Conservation (phyloP, 1,139 yeast species). For the Blastobotrys niveus region DNA sequence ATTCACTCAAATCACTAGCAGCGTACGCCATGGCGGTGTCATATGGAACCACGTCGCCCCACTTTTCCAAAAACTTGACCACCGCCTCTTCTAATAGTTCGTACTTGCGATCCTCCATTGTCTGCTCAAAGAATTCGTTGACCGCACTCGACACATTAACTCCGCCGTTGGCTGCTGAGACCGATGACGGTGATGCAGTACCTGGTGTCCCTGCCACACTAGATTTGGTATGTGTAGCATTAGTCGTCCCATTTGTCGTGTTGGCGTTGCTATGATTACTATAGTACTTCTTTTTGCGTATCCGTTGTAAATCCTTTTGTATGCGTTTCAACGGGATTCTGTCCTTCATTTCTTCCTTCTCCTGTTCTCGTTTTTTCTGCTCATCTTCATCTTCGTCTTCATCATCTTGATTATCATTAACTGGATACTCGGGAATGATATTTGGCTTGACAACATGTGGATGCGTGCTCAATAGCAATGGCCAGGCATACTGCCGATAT, state of each 20-base stretch:
- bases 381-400: slow-evolving; percentile 5
- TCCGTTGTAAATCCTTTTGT: slow-evolving; percentile 6
- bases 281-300: slow-evolving; percentile 4
- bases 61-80: slow-evolving; percentile 58
- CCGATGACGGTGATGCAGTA: slow-evolving; percentile 17
- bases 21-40: slow-evolving; percentile 83
- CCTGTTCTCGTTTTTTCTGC: slow-evolving; percentile 9
- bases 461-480: slow-evolving; percentile 69
- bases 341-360: too few relatives aligned
- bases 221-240: slow-evolving; percentile 14
- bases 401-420: slow-evolving; percentile 9
- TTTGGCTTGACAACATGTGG: slow-evolving; percentile 79
- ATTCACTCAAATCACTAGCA: slow-evolving; percentile 81
- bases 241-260: not conserved
- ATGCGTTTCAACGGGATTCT: slow-evolving; percentile 4
- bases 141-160: slow-evolving; percentile 11
- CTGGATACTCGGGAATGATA: slow-evolving; percentile 47
- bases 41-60: slow-evolving; percentile 75
- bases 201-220: slow-evolving; percentile 22
- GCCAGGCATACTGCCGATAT: slow-evolving; percentile 78
- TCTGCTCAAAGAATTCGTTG: slow-evolving; percentile 17
- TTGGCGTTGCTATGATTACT: not conserved
- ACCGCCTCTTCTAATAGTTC: slow-evolving; percentile 57
- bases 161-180: slow-evolving; percentile 5
- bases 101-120: slow-evolving; percentile 31